phyloP scores from a whole-genome alignment of 495 filamentous ascomycete genomes.

The Aspergillus ellipticus region DNA sequence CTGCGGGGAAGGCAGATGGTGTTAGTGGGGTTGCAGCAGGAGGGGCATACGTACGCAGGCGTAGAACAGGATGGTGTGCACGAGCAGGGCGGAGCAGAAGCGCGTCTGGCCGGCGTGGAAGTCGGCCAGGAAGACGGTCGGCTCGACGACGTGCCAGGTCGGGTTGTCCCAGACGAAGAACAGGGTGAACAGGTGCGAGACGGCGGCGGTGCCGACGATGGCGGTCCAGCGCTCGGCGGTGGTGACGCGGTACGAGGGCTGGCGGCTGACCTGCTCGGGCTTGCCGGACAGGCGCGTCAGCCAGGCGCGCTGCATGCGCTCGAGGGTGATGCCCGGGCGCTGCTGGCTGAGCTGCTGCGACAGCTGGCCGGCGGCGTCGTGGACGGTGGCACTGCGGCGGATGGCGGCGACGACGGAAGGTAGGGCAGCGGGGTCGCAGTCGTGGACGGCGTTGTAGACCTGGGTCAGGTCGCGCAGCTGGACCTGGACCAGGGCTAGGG shows the following conservation, averaged over 20 bases:
- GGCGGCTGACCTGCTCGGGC: background rate
- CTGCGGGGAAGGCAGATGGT: background rate
- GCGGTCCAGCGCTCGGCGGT: background rate
- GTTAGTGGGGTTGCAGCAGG: background rate
- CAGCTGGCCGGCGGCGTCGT: background rate
- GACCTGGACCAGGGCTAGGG: background rate
- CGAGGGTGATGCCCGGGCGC: background rate
- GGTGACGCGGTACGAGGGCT: background rate
- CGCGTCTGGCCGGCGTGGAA: background rate
- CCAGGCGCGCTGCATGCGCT: background rate
- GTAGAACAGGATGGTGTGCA: background rate
- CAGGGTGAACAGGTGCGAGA: background rate
- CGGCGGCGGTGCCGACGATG: background rate
- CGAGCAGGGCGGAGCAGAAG: background rate
- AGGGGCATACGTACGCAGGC: background rate
- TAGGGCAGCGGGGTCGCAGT: background rate
- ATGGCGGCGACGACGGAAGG: background rate
- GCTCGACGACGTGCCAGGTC: background rate
- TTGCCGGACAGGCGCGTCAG: background rate
- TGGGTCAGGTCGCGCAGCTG: background rate
- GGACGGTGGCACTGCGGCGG: background rate
- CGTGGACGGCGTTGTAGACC: background rate
- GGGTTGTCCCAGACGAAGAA: slow-evolving; percentile 4
- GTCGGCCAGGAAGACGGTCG: background rate
- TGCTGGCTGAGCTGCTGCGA: background rate